phyloP scores from a whole-genome alignment of 371 early-diverging fungal species.

The Haplosporangium sp. region DNA sequence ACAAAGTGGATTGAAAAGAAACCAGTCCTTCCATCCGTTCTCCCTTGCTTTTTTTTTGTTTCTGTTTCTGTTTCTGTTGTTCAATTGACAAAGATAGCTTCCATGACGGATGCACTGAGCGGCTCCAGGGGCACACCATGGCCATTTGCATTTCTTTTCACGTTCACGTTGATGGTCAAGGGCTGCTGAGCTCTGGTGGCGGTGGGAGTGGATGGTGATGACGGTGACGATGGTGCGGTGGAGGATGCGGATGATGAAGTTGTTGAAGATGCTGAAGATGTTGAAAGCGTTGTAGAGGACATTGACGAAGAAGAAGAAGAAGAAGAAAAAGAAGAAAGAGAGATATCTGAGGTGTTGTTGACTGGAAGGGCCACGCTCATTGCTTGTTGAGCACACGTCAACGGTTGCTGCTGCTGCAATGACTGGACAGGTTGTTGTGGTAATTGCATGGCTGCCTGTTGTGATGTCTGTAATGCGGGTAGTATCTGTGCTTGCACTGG shows the following conservation, averaged over 20 bases:
- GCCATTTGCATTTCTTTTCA: background rate
- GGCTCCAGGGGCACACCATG: slow-evolving; percentile 20
- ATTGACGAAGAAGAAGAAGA: no score
- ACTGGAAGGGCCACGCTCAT: no score
- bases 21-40: no score
- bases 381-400: background rate
- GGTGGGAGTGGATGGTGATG: background rate
- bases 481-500: background rate
- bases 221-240: background rate
- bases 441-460: background rate
- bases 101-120: slow-evolving; percentile 34
- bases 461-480: background rate
- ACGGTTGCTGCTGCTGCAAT: background rate
- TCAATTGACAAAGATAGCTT: slow-evolving; percentile 45
- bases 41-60: background rate
- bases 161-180: background rate
- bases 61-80: background rate
- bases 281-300: no score
- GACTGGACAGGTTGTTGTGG: background rate
- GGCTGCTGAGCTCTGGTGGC: background rate
- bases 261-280: no score
- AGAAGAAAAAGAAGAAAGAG: no score
- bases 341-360: no score
- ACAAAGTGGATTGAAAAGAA: no score
- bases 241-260: no score